These are phyloP conservation scores for Cadophora luteo-olivacea DNA, from an alignment of 2,329 filamentous ascomycete genomes.

Conservation along the genomic window DNA sequence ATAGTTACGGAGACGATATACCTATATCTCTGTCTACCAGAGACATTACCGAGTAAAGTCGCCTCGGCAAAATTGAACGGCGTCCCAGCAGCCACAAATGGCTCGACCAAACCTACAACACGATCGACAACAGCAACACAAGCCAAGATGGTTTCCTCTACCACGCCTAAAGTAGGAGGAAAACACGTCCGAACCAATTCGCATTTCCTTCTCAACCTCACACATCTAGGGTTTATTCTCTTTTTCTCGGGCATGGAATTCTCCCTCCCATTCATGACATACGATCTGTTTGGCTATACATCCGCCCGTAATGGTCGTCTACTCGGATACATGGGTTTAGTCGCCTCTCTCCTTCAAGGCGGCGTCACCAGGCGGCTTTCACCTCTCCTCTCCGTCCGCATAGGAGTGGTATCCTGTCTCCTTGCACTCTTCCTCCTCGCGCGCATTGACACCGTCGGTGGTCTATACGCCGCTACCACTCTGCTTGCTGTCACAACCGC, in stretches of 20 bases:
- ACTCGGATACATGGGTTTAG: slow-evolving; percentile 87
- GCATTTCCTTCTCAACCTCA: slow-evolving; percentile 79
- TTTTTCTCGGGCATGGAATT: slow-evolving; percentile 99
- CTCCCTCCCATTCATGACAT: slow-evolving; percentile 96
- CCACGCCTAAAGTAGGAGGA: slow-evolving; percentile 32
- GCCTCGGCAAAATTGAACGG: slow-evolving; percentile 41
- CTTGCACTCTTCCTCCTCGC: slow-evolving; percentile 82
- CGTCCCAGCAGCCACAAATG: slow-evolving; percentile 36
- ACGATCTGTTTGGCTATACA: slow-evolving; percentile 85
- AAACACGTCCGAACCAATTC: slow-evolving; percentile 69
- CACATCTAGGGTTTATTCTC: slow-evolving; percentile 90
- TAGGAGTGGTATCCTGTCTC: slow-evolving; percentile 80
- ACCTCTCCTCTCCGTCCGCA: slow-evolving; percentile 78
- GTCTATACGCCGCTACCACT: slow-evolving; percentile 82
- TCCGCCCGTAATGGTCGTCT: slow-evolving; percentile 83
- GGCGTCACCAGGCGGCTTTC: slow-evolving; percentile 87
- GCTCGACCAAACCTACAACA: slow-evolving; percentile 28
- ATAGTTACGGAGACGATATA: slow-evolving; percentile 89
- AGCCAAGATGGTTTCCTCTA: slow-evolving; percentile 39
- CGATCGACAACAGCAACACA: slow-evolving; percentile 19
- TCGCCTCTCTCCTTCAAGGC: slow-evolving; percentile 92
- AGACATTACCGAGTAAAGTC: slow-evolving; percentile 75
- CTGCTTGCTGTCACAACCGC: slow-evolving; percentile 89
- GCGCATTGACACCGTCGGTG: slow-evolving; percentile 68
- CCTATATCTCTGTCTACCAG: slow-evolving; percentile 82